These are phyloP conservation scores for Symbiodinium pilosum DNA, from an alignment of 73 alveolate species.

Conservation along the genomic window DNA sequence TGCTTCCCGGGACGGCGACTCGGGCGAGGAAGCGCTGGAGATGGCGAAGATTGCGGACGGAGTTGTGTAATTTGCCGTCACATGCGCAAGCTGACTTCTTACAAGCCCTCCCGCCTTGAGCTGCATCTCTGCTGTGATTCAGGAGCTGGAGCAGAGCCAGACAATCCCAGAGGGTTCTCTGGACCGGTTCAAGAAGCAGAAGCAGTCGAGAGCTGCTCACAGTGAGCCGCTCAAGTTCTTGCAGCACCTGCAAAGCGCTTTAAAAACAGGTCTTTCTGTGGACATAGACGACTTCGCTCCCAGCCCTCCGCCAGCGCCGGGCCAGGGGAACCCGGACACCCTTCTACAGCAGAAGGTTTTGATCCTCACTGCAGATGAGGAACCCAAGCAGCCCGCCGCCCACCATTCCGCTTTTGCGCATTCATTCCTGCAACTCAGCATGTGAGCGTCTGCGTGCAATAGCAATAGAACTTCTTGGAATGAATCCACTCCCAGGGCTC, in stretches of 20 bases:
- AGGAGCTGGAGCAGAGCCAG: neutral
- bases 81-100: no score
- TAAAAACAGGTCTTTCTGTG: neutral
- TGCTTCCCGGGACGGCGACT: neutral
- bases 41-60: conserved; percentile 23
- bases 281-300: neutral
- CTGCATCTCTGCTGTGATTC: neutral
- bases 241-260: neutral
- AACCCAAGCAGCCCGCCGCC: no score
- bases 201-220: neutral
- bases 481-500: no score
- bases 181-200: neutral
- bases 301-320: no score
- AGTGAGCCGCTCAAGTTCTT: neutral
- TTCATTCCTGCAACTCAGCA: no score
- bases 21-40: neutral
- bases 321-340: no score
- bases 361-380: no score
- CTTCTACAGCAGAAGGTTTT: no score
- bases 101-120: no score
- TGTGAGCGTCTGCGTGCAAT: no score
- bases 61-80: neutral
- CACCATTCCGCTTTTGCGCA: no score
- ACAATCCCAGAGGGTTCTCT: neutral
- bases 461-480: no score